Base-by-base conservation (phyloP, 2,329 filamentous ascomycete species). In the Tolypocladium inflatum region DNA sequence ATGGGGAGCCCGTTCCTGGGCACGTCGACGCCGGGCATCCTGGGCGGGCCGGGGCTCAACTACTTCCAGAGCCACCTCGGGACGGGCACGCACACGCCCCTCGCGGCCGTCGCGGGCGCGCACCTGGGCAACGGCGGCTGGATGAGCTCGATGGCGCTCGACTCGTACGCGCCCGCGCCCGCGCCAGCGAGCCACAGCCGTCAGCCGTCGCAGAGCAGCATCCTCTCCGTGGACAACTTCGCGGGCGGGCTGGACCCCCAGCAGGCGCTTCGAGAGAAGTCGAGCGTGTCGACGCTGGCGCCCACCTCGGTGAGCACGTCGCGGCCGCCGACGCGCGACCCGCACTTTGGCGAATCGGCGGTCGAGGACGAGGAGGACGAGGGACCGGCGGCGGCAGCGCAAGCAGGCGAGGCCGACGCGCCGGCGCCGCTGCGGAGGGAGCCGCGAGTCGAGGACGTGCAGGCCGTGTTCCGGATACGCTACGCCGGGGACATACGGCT, bases 401-500 rank as follows among this genome's bases (percentile, higher is more conserved):
- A 13, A 69, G 66, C 54, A 53, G 42, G 54, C 51, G 23, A 53
- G 19, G 42, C 19, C 45, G 54, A 10, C 55, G 56, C 10, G 55
- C 62, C 3, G 9, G 33, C 38, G 19, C 21, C 42, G 35, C 45
- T n/a, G 42, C 43, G 56, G 68, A 83, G 85, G 30, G 90, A 96
- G 69, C 87, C 85, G 5, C 83, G 87, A 33, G 82, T 89, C 3
- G 91, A 96, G 63, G 94, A 99, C 68, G 80, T 97, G 56, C 94
- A 99, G 71, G 89, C 96, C 54, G 89, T 97, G 7, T 93, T 95
- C 67, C 88, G 92, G 63, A 92, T 96, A 60, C 86, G 86, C 58
- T 99, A 99, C 73, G 84, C 87, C 2, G 94, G 94, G 38, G 89
- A 97, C 68, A 82, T 99, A 59, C 86, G 87, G 63, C 82, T 99